Evolutionary conservation across 2,329 filamentous ascomycete genomes (phyloP), one percentile per base, ranked within the genome.

Genomic region (Blastomyces parvus): DNA sequence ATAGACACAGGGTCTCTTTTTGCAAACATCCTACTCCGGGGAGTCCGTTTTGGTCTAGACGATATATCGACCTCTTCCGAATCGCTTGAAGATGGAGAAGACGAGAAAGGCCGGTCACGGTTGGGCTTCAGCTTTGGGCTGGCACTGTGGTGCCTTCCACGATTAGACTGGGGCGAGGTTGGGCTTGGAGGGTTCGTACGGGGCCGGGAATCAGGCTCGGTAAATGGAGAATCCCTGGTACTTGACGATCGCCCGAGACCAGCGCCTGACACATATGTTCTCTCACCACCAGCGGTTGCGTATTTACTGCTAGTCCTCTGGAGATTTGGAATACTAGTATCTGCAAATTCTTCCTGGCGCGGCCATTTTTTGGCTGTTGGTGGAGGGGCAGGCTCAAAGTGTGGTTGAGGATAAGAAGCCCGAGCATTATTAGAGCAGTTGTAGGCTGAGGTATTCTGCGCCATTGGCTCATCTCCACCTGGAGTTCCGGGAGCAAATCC

Each of bases 391-490:
- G 77, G 69, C 14, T 74, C 72, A 63, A 75, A 77, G 17, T 71
- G 71, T 6, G 71, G 70, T 46, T 75, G 70, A 40, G 67, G 61
- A 65, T 76, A 75, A 44, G 75, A 68, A 30, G 67, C 67, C 65
- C 71, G 76, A 62, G 78, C 68, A 46, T 74, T 70, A 30, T 68
- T 69, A 5, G 71, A 69, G 62, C 71, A 78, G 25, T 72, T 73
- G 67, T 82, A 82, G n/a, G 82, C 79, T 2, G 81, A 80, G 14
- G 80, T 81, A 64, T 79, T 79, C 22, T 74, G 71, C 27, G 83
- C 83, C 70, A 82, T 82, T 44, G 82, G 79, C 67, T 86, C 84
- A 69, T 86, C 84, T 44, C 79, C 82, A n/a, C 81, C 83, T 40
- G 83, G 78, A 7, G 78, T 79, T n/a, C 79, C 79, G 25, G 84